Evolutionary conservation across 1,139 yeast genomes (phyloP), one percentile per base, ranked within the genome.

Genomic region (Yamadazyma epiphylla): DNA sequence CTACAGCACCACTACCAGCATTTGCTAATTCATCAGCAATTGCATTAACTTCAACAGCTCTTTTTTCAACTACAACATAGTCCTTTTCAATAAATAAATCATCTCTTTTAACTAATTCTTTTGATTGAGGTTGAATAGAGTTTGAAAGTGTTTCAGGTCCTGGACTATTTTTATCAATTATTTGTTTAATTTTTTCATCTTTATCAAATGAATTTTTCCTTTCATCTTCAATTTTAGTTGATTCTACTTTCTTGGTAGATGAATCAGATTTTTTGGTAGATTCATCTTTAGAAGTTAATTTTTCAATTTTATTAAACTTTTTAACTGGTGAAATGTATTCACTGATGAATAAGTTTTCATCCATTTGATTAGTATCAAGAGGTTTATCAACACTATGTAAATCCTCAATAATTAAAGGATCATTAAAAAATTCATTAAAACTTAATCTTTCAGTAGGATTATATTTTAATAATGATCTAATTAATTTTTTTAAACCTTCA

Each of bases 31-130:
- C 95, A 55, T 91, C 97, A 7, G 97, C 97, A 34, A 91, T 66
- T 1, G 95, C 94, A 59, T 91, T 91, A 8, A 91, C 95, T 54
- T 91, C 97, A 4, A 91, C 96, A 0, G 94, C 87, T 31, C 94
- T 73, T 55, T 88, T 89, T 53, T 91, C 97, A 15, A 91, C 91
- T 23, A 91, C 95, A 26, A 91, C 97, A 47, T 91, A 91, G 48
- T 88, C 96, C 41, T 77, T 78, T 44, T 84, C 94, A 33, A 80
- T 60, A 22, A 69, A 60, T 11, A 71, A 51, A 28, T 75, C 80
- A 15, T 72, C 67, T 6, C 8, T 8, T 8, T 28, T 32, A 26
- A 25, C 10, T 32, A 22, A 16, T 4, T 6, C 17, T 7, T 22
- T 28, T 15, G 35, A 36, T 11, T 20, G 21, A 3, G 47, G 46